Conservation (phyloP, 1,284 basidiomycete genomes). For the Cryptococcus maquisensis region DNA sequence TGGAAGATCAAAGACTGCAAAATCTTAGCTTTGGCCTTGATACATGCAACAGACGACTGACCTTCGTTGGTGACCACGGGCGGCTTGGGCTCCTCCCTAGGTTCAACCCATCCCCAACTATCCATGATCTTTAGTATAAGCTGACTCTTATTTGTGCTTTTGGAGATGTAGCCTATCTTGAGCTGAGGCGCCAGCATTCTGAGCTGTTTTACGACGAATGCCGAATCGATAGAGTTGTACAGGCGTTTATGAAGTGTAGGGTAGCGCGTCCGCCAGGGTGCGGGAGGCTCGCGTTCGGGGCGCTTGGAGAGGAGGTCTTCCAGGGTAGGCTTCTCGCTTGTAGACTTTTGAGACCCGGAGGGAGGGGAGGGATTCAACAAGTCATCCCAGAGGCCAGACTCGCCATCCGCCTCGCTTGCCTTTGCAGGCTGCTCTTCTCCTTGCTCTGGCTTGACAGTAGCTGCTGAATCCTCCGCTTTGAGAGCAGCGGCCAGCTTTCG, state of each 20-base stretch:
- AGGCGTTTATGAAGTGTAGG: constrained; percentile 3
- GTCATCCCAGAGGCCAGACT: neutral
- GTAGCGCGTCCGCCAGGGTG: constrained; percentile 10
- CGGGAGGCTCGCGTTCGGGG: constrained; percentile 2
- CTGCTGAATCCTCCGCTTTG: neutral
- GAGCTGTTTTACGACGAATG: constrained; percentile 9
- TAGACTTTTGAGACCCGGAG: neutral
- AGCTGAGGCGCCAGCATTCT: constrained; percentile 5
- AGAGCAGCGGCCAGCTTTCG: constrained; percentile 7
- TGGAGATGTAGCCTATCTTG: neutral
- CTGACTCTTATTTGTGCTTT: neutral
- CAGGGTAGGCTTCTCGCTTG: constrained; percentile 1
- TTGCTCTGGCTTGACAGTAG: neutral
- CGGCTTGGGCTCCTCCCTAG: constrained; percentile 1
- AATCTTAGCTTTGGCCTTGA: neutral
- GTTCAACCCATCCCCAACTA: constrained; percentile 13
- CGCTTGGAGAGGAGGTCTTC: constrained; percentile 11
- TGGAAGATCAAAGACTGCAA: constrained; percentile 15
- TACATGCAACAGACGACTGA: neutral
- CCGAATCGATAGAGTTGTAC: constrained; percentile 11
- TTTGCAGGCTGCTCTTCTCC: no score
- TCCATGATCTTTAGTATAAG: constrained; percentile 7
- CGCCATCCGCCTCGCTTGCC: neutral
- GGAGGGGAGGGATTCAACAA: neutral
- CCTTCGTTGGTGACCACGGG: neutral